These are phyloP conservation scores for Metschnikowia vanudenii DNA, from an alignment of 805 yeast species.

Conservation along the genomic window DNA sequence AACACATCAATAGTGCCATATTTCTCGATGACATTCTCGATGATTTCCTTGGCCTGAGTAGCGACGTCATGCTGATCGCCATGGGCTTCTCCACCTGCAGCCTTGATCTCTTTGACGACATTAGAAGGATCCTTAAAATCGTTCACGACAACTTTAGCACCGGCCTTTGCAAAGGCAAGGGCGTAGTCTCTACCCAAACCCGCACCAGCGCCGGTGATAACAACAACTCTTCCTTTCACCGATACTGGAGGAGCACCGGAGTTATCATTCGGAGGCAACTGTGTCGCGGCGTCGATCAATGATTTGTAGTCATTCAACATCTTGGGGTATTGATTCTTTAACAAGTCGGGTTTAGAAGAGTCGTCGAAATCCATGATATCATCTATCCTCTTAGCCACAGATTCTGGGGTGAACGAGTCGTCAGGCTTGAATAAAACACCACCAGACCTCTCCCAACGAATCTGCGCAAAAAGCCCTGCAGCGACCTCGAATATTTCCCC, in stretches of 20 bases:
- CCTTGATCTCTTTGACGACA: conserved; percentile 72
- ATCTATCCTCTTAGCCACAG: conserved; percentile 65
- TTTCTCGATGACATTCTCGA: conserved; percentile 69
- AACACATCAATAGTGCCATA: conserved; percentile 85
- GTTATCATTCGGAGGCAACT: conserved; percentile 50
- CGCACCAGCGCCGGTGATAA: conserved; percentile 92
- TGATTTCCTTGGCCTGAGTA: conserved; percentile 67
- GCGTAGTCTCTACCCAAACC: conserved; percentile 95
- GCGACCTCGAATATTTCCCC: conserved; percentile 89
- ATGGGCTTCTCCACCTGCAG: conserved; percentile 76
- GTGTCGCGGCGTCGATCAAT: conserved; percentile 51
- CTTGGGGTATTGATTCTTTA: conserved; percentile 62
- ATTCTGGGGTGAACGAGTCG: conserved; percentile 76
- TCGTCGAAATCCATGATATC: conserved; percentile 64
- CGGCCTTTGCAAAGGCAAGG: conserved; percentile 76
- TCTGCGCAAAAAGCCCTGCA: conserved; percentile 88
- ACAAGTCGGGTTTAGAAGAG: conserved; percentile 48
- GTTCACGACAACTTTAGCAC: conserved; percentile 93
- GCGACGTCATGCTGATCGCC: conserved; percentile 83
- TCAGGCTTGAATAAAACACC: conserved; percentile 85
- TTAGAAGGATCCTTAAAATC: conserved; percentile 75
- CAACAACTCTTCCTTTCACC: conserved; percentile 78
- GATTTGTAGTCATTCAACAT: conserved; percentile 69
- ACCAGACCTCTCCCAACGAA: conserved; percentile 91
- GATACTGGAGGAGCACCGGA: conserved; percentile 48